Evolutionary conservation across 352 stramenopile species (phyloP).

Genomic region (Phytophthora citricola): DNA sequence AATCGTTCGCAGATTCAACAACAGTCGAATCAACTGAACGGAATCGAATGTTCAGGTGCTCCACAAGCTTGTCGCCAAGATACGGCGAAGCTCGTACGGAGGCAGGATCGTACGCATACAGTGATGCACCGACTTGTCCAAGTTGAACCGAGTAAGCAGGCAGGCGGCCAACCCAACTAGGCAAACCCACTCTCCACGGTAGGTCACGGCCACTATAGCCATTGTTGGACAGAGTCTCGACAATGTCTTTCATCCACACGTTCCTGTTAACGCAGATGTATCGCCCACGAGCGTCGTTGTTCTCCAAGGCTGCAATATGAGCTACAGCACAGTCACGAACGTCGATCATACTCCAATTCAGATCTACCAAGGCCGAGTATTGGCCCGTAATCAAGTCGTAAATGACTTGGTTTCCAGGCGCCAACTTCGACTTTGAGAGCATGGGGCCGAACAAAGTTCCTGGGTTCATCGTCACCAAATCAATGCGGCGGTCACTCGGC

Average conservation of each 20-base stretch:
- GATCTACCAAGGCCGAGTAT: slow-evolving; percentile 87
- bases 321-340: slow-evolving; percentile 85
- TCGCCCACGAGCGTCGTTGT: slow-evolving; percentile 80
- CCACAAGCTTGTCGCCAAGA: slow-evolving; percentile 80
- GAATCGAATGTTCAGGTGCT: slow-evolving; percentile 84
- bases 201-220: slow-evolving; percentile 88
- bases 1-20: slow-evolving; percentile 84
- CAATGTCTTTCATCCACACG: slow-evolving; percentile 90
- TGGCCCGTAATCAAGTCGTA: slow-evolving; percentile 88
- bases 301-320: slow-evolving; percentile 84
- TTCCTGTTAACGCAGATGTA: slow-evolving; percentile 90
- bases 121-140: slow-evolving; percentile 80
- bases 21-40: slow-evolving; percentile 64
- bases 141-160: slow-evolving; percentile 87
- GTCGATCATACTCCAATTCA: slow-evolving; percentile 90
- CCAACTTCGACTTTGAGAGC: slow-evolving; percentile 84
- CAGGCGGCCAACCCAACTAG: slow-evolving; percentile 85
- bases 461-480: slow-evolving; percentile 90
- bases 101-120: slow-evolving; percentile 72
- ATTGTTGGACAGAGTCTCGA: slow-evolving; percentile 85
- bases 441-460: slow-evolving; percentile 85
- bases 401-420: slow-evolving; percentile 87
- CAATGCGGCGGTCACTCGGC: slow-evolving; percentile 78
- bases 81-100: slow-evolving; percentile 73
- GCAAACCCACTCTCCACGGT: slow-evolving; percentile 82